Evolutionary conservation across 345 rosid genomes (phyloP).

Genomic region (Alliaria petiolata): DNA sequence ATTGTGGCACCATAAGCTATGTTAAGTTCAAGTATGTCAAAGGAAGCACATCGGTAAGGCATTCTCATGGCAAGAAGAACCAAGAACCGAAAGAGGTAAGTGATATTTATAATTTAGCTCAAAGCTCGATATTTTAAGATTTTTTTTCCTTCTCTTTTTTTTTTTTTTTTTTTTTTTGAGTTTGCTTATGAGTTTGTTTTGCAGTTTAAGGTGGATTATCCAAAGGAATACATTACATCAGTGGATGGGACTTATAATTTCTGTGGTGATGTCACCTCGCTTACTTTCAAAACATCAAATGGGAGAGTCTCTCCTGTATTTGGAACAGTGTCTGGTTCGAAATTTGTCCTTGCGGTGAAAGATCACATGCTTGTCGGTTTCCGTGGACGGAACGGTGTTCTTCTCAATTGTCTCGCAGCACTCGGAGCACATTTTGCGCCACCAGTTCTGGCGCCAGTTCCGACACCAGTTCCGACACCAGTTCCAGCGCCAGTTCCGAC

Average conservation of each 20-base stretch:
- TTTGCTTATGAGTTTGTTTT: background rate
- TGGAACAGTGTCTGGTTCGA: background rate
- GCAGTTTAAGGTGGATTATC: constrained; percentile 17
- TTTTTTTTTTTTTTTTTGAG: background rate
- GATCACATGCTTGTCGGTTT: background rate
- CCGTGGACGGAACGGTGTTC: background rate
- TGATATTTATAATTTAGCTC: background rate
- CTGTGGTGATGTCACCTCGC: background rate
- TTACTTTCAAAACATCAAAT: constrained; percentile 2
- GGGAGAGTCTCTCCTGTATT: background rate
- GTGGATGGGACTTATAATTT: constrained; percentile 6
- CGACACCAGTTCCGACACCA: background rate
- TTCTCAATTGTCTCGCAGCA: background rate
- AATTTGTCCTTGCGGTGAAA: background rate
- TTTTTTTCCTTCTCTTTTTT: background rate
- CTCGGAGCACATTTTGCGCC: constrained; percentile 14
- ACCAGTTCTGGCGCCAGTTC: background rate
- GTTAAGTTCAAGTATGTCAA: constrained; percentile 7
- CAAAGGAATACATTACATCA: background rate
- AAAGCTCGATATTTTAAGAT: background rate
- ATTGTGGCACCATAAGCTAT: background rate
- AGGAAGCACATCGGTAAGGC: background rate
- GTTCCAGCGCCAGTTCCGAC: background rate
- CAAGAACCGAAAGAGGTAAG: background rate
- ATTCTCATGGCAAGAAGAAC: background rate